A percentile compares a stretch with the other conserved stretches of the same genome.
Conservation (phyloP, 2,329 filamentous ascomycete species). For the Colletotrichum camelliae region DNA sequence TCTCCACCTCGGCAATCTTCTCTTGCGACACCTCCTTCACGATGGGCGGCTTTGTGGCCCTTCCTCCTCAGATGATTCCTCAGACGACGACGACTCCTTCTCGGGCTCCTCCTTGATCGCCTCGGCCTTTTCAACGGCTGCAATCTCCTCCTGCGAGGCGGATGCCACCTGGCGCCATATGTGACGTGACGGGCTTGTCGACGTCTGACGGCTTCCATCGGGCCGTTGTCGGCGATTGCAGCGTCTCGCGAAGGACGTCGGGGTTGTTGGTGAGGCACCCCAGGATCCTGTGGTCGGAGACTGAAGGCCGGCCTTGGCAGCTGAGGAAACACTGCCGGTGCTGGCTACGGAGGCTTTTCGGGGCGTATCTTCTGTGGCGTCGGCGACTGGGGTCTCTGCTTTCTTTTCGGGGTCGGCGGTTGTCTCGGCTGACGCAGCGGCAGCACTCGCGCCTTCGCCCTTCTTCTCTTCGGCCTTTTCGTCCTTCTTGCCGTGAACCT, state of each 20-base stretch:
- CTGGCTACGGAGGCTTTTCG: constrained; percentile 9
- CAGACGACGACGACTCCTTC: constrained; percentile 37
- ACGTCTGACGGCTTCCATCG: constrained; percentile 43
- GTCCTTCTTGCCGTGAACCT: constrained; percentile 55
- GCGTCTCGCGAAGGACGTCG: constrained; percentile 31
- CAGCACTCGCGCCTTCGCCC: not conserved
- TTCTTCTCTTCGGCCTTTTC: constrained; percentile 25
- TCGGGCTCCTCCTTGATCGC: constrained; percentile 45
- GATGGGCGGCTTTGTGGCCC: constrained; percentile 26
- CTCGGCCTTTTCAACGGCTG: constrained; percentile 43
- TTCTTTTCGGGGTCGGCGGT: constrained; percentile 10
- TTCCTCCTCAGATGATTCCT: constrained; percentile 30
- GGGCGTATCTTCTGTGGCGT: constrained; percentile 5
- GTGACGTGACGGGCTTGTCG: constrained; percentile 27
- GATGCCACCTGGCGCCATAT: constrained; percentile 35
- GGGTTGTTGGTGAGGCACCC: constrained; percentile 30
- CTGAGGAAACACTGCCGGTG: not conserved
- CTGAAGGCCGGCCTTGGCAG: constrained; percentile 40
- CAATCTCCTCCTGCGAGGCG: constrained; percentile 42
- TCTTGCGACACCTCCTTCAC: constrained; percentile 25
- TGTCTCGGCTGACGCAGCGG: not conserved
- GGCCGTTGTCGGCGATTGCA: constrained; percentile 49
- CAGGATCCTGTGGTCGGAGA: constrained; percentile 52
- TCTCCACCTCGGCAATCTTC: constrained; percentile 31
- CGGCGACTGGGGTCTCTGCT: not conserved